A percentile compares a stretch with the other conserved stretches of the same genome.
Conservation (phyloP, 2,329 filamentous ascomycete species). For the Rutstroemia sydowiana region DNA sequence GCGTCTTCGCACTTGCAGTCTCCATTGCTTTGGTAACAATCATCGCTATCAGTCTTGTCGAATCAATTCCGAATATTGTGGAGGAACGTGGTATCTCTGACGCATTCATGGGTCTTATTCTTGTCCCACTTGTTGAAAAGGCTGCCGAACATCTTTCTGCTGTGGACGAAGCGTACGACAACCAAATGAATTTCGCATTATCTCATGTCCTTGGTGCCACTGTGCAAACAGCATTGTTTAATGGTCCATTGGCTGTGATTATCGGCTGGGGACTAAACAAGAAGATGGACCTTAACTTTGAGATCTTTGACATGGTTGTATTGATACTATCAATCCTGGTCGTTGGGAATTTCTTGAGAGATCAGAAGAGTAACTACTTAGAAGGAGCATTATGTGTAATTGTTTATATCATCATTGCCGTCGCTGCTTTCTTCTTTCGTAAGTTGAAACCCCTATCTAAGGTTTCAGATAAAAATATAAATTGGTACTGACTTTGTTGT, state of each 20-base stretch:
- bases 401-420: slow-evolving; percentile 52
- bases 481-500: background rate
- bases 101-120: slow-evolving; percentile 62
- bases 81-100: slow-evolving; percentile 43
- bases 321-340: slow-evolving; percentile 79
- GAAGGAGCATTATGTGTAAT: slow-evolving; percentile 79
- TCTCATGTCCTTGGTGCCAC: slow-evolving; percentile 53
- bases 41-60: slow-evolving; percentile 66
- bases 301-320: slow-evolving; percentile 79
- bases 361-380: slow-evolving; percentile 85
- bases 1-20: slow-evolving; percentile 55
- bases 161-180: slow-evolving; percentile 76
- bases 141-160: slow-evolving; percentile 79
- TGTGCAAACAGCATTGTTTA: slow-evolving; percentile 83
- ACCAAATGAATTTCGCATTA: slow-evolving; percentile 49
- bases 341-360: slow-evolving; percentile 78
- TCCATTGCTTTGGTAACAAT: slow-evolving; percentile 64
- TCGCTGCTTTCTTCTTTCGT: slow-evolving; percentile 50
- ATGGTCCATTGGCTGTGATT: slow-evolving; percentile 74
- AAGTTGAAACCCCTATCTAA: slow-evolving; percentile 23
- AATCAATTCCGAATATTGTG: slow-evolving; percentile 60
- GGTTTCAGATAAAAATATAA: background rate
- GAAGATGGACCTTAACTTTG: slow-evolving; percentile 73
- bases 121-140: slow-evolving; percentile 79
- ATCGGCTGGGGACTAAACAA: slow-evolving; percentile 72